Base-by-base conservation (phyloP, 768 basidiomycete genomes). In the Udeniomyces megalosporus region DNA sequence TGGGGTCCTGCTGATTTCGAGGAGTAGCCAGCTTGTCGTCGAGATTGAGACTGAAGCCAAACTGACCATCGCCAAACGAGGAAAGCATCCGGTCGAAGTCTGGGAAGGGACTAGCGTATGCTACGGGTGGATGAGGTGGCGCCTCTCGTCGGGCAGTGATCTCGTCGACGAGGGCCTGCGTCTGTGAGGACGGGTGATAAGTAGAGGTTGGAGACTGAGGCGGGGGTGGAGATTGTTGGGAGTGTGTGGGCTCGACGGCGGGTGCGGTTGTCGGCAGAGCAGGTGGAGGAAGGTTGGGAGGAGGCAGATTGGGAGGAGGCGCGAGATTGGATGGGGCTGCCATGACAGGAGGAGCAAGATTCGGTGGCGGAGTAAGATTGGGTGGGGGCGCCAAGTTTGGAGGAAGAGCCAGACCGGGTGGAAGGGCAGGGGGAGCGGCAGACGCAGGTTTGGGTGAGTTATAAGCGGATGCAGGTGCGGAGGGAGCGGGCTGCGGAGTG, bases 111-210 rank as follows among this genome's bases (percentile, higher is more conserved):
- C 38, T 58, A 31, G 20, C 57, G 65, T 31, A 51, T 20, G 15
- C 55, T 29, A 28, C 64, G 44, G 54, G 64, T 34, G 22, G 46
- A 48, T n/a, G 59, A 3, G 34, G 58, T 26, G 38, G 55, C 11
- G 80, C 77, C 67, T 88, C 85, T 49, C 88, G 79, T 35, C 88
- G 77, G 24, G 81, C 81, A 70, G 82, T 84, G 44, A 92, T 80
- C 67, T 91, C 89, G 61, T 90, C 86, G 50, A 92, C 76, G 50
- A 92, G 77, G 1, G 85, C 86, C 66, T 84, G 84, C 2, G 86
- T 88, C 44, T 88, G 85, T 17, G 78, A 85, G 0, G 89, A 90
- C 78, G 90, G 86, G 69, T 90, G 88, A 72, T 91, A 92, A 5
- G 60, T 42, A 4, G 28, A n/a, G 31, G 47, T 12, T 4, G 50